Percentiles rank a stretch among this genome's conserved stretches.
These are phyloP conservation scores for Lasiodiplodia gonubiensis DNA, from an alignment of 2,329 filamentous ascomycete genomes.

Conservation along the genomic window DNA sequence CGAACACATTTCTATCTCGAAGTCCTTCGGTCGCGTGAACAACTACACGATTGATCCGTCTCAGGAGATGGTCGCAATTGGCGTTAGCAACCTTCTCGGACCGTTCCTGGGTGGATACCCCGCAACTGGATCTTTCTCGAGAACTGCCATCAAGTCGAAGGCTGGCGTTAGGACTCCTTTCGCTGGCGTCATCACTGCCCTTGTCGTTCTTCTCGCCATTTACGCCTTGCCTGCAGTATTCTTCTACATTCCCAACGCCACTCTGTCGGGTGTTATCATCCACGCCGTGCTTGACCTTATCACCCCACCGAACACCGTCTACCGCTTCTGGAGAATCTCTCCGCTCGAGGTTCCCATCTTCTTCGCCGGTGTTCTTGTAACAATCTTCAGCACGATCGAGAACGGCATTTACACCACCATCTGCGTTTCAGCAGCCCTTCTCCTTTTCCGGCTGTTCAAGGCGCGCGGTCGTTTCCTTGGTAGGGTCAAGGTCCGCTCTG, in stretches of 20 bases:
- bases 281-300: conserved; percentile 94
- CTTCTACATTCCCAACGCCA: conserved; percentile 86
- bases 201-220: conserved; percentile 85
- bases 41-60: conserved; percentile 96
- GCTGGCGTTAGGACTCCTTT: conserved; percentile 92
- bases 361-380: conserved; percentile 89
- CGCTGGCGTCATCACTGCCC: conserved; percentile 84
- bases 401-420: conserved; percentile 92
- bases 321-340: conserved; percentile 93
- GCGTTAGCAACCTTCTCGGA: conserved; percentile 85
- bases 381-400: conserved; percentile 86
- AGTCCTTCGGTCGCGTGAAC: conserved; percentile 94
- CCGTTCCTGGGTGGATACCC: conserved; percentile 92
- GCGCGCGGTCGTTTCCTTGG: conserved; percentile 85
- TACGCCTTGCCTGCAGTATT: conserved; percentile 89
- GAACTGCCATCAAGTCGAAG: conserved; percentile 96
- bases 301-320: conserved; percentile 87
- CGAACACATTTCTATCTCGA: conserved; percentile 96
- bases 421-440: conserved; percentile 73
- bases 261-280: conserved; percentile 87
- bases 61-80: conserved; percentile 94
- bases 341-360: conserved; percentile 91
- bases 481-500: conserved; percentile 80
- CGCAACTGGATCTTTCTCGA: conserved; percentile 92
- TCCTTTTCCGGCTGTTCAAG: conserved; percentile 83